phyloP scores from a whole-genome alignment of 177 flowering plant genomes.

The Vitis hybrid region DNA sequence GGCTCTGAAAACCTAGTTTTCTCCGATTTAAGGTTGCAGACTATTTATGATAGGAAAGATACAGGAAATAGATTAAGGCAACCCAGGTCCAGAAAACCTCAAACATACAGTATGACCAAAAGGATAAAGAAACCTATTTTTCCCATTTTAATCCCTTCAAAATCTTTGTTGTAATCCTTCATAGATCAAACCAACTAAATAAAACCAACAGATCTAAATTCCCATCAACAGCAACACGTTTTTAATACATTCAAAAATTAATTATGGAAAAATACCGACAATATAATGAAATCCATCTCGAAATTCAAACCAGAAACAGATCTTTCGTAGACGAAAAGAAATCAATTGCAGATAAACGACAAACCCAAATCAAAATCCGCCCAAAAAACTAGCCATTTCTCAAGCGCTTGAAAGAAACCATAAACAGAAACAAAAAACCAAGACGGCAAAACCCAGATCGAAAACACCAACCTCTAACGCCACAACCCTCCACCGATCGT shows the following conservation, averaged over 20 bases:
- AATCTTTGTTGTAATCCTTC: no score
- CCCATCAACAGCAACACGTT: neutral
- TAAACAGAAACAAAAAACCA: neutral
- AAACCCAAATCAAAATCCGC: no score
- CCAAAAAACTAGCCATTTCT: no score
- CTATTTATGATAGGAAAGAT: no score
- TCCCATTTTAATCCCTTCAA: no score
- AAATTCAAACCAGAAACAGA: neutral
- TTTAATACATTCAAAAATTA: neutral
- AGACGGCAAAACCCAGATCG: conserved; percentile 4
- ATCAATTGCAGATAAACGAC: neutral
- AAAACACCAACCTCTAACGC: conserved; percentile 10
- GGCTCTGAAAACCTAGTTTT: no score
- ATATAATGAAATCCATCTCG: neutral
- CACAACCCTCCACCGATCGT: conserved; percentile 7
- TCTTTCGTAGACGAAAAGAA: neutral
- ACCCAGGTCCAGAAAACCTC: neutral
- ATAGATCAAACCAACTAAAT: neutral
- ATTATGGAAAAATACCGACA: no score
- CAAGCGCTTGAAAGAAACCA: no score
- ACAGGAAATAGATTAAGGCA: neutral
- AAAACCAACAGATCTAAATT: neutral
- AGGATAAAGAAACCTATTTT: no score
- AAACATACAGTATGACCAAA: neutral
- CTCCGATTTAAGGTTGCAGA: no score